phyloP scores from a whole-genome alignment of 2,329 filamentous ascomycete genomes.

The Ophiostoma piceae region DNA sequence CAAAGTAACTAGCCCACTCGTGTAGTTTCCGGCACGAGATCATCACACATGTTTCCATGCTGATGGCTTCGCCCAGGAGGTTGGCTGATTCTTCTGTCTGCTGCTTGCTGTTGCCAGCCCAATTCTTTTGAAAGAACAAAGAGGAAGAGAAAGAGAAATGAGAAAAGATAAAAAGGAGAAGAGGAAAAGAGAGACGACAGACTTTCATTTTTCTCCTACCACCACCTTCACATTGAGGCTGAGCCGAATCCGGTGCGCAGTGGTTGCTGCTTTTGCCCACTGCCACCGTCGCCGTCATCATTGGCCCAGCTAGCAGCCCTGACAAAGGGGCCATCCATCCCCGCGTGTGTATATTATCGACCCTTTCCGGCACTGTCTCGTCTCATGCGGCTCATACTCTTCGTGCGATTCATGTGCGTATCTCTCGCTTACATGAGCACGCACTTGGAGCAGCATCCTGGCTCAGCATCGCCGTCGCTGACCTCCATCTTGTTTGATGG shows the following conservation, averaged over 20 bases:
- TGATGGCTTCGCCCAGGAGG: neutral
- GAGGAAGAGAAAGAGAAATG: neutral
- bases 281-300: neutral
- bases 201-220: slow-evolving; percentile 9
- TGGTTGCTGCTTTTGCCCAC: neutral
- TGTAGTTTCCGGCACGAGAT: slow-evolving; percentile 2
- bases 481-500: slow-evolving; percentile 73
- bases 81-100: neutral
- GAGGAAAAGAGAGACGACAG: neutral
- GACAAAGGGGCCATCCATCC: neutral
- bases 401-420: neutral
- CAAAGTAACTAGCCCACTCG: neutral
- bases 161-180: neutral
- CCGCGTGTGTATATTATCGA: slow-evolving; percentile 1
- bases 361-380: neutral
- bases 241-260: neutral
- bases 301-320: neutral
- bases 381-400: neutral
- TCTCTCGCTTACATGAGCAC: slow-evolving; percentile 26
- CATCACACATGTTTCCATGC: neutral
- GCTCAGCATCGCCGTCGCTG: slow-evolving; percentile 60
- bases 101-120: slow-evolving; percentile 8
- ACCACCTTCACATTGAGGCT: neutral
- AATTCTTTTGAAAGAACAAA: neutral
- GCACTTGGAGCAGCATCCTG: slow-evolving; percentile 65